Evolutionary conservation across 2,329 filamentous ascomycete species (phyloP), one percentile per base, ranked within the genome.

Genomic region (Trichoderma hamatum): DNA sequence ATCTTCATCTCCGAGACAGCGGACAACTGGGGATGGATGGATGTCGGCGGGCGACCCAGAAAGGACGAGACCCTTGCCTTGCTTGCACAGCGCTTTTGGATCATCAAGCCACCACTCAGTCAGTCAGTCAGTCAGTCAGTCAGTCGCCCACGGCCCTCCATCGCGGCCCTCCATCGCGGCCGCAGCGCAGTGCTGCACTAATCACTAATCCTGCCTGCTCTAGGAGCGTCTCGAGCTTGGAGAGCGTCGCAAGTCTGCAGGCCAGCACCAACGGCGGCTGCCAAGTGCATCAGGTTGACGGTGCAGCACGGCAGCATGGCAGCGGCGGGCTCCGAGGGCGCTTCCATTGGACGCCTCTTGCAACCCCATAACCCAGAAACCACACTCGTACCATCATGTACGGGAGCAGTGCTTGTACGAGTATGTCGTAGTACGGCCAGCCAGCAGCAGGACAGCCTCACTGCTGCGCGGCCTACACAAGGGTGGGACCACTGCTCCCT

Each of bases 291-390:
- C 68, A 68, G 56, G 55, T 70, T 70, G 68, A 70, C 68, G 43
- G 55, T 19, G 59, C 68, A 61, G 67, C 54, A 49, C 67, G 55
- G 39, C 59, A 55, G 67, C 54, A 49, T 69, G 55, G 39, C 59
- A 55, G 58, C 69, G 60, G 59, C n/a, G 60, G 59, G 58, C 60
- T n/a, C 36, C 61, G 49, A 59, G 49, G 26, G 56, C 10, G 19
- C 10, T n/a, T 66, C 68, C n/a, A 71, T 71, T 72, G 71, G 71
- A 70, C 71, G 70, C 69, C 69, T 70, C 69, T 24, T 49, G 46
- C 71, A 66, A 63, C 67, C 28, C 55, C 68, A 58, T 67, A 30
- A 7, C 5, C 36, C 36, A 43, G 9, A n/a, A 19, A 19, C 39
- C 39, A 19, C n/a, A 5, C 39, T 43, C 39, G 39, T 43, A 62